Evolutionary conservation across 208 protist species (phyloP).

Genomic region (Acanthamoeba lugdunensis): DNA sequence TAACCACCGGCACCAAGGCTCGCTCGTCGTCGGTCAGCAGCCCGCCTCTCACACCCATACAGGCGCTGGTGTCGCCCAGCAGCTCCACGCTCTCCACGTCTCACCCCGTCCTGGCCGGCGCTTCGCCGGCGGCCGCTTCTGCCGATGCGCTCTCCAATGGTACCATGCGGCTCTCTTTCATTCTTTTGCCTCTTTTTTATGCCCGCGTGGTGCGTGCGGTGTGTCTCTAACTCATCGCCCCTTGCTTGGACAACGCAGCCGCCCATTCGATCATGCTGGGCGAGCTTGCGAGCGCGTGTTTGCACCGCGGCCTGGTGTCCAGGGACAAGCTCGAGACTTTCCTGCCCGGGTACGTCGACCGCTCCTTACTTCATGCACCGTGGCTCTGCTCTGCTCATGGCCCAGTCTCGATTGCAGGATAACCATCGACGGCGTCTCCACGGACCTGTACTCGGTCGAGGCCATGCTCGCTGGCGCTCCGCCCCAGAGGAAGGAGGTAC

Average conservation of each 20-base stretch:
- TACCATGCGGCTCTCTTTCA: neutral
- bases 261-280: neutral
- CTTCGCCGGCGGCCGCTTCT: neutral
- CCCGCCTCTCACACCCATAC: neutral
- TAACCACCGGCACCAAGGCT: neutral
- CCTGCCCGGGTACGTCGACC: slow-evolving; percentile 5
- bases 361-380: neutral
- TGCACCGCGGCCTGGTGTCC: neutral
- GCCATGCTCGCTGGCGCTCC: neutral
- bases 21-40: neutral
- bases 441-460: neutral
- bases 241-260: neutral
- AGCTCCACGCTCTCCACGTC: neutral
- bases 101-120: neutral
- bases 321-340: slow-evolving; percentile 2
- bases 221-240: neutral
- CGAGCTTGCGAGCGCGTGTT: neutral
- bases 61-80: neutral
- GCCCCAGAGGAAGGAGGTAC: neutral
- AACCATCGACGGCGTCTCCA: neutral
- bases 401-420: neutral
- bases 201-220: neutral
- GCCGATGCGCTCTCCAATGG: neutral
- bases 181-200: neutral
- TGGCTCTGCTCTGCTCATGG: neutral